Base-by-base conservation (phyloP, 495 filamentous ascomycete genomes). In the Emericellopsis terricola region DNA sequence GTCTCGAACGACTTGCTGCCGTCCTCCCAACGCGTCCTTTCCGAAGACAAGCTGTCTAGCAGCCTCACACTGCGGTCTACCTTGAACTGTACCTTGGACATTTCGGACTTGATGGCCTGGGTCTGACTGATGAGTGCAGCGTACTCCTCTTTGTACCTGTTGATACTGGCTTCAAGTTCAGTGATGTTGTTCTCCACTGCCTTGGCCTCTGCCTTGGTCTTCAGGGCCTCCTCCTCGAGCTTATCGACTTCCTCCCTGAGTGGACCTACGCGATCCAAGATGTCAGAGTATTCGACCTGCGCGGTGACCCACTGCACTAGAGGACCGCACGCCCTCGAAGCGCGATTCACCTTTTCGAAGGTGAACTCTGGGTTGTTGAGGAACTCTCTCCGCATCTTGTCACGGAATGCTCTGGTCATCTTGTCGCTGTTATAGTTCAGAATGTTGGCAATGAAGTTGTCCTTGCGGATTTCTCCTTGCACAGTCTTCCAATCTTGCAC, bases 371-470 rank as follows among this genome's bases (percentile, higher is more conserved):
- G 76, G 51, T 89, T 81, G 3, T 81, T 81, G 34, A 99, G 55
- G 56, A 77, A 99, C 31, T 94, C 82, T 33, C 76, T 83, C 41
- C 84, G 74, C 89, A 99, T 96, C 59, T 81, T 85, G 41, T 72
- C 48, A 17, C 89, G 68, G 48, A 84, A 68, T 31, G 55, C 62
- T 43, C 71, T 75, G 2, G 85, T 96, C 89, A 99, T 94, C 53
- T 92, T 79, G 60, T 94, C 83, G 46, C 93, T 99, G 60, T 96
- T 80, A 51, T 93, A 99, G 49, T 81, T 84, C 52, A 96, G 78
- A 47, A 99, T 96, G 56, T 81, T 94, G 17, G 84, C 81, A 59
- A 99, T 94, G 58, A 99, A 99, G 44, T 94, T 85, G 49, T 96
- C 89, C 18, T 72, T 69, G 38, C 89, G 77, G 19, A 96, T 70